These are phyloP conservation scores for Pseudopediastrum boryanum DNA, from an alignment of 139 green algal species.

Conservation along the genomic window DNA sequence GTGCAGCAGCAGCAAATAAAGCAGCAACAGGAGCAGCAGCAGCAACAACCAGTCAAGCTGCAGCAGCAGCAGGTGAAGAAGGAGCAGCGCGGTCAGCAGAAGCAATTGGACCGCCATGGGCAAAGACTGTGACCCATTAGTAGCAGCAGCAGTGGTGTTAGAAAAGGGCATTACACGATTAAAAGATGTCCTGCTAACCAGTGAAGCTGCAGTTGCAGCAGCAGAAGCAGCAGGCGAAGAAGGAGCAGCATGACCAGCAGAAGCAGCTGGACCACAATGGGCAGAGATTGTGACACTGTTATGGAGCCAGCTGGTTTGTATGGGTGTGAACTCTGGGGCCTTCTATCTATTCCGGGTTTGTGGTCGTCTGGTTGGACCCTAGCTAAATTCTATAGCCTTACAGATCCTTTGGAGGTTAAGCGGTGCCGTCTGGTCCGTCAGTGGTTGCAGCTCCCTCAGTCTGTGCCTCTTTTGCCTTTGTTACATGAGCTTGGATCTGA, in stretches of 20 bases:
- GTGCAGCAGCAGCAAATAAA: not conserved
- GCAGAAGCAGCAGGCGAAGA: not conserved
- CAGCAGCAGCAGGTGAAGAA: constrained; percentile 9
- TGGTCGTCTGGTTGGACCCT: too few species aligned
- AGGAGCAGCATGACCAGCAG: not conserved
- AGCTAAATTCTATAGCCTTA: too few species aligned
- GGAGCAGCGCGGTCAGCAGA: not conserved
- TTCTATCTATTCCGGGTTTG: too few species aligned
- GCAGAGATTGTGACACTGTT: too few species aligned
- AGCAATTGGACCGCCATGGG: not conserved
- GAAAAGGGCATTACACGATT: not conserved
- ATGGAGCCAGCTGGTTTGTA: too few species aligned
- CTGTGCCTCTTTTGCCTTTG: too few species aligned
- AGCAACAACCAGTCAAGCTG: not conserved
- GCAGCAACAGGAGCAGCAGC: constrained; percentile 16
- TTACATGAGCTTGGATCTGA: too few species aligned
- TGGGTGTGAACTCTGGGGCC: too few species aligned
- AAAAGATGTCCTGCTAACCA: not conserved
- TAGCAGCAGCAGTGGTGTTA: not conserved
- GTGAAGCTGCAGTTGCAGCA: not conserved
- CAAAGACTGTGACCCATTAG: not conserved
- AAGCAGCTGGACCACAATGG: not conserved
- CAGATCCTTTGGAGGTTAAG: too few species aligned
- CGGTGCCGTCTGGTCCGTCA: too few species aligned
- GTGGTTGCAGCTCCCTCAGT: too few species aligned